phyloP scores from a whole-genome alignment of 371 early-diverging fungal genomes.

The Syncephalastrum monosporum region DNA sequence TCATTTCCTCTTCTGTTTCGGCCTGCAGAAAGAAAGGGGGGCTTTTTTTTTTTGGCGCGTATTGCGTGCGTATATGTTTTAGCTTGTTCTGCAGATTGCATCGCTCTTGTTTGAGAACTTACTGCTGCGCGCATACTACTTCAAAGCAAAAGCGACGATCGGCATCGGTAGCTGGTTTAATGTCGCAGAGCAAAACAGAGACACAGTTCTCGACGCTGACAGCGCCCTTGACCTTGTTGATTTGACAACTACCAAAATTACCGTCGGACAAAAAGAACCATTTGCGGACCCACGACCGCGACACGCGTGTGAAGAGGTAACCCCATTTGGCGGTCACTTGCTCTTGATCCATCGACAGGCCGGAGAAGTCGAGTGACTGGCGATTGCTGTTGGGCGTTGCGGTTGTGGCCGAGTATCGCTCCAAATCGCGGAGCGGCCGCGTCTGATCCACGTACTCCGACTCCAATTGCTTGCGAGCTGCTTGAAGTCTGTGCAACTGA shows the following conservation, averaged over 20 bases:
- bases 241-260: slow-evolving; percentile 53
- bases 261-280: slow-evolving; percentile 65
- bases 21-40: slow-evolving; percentile 62
- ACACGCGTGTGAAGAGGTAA: slow-evolving; percentile 34
- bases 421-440: slow-evolving; percentile 35
- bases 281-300: slow-evolving; percentile 49
- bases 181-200: slow-evolving; percentile 60
- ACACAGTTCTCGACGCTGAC: slow-evolving; percentile 59
- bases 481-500: slow-evolving; percentile 32
- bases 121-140: slow-evolving; percentile 63
- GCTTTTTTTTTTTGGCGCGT: slow-evolving; percentile 11
- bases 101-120: slow-evolving; percentile 17
- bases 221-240: slow-evolving; percentile 53
- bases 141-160: slow-evolving; percentile 78
- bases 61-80: too few relatives aligned
- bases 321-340: slow-evolving; percentile 32
- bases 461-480: slow-evolving; percentile 28
- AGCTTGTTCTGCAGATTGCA: too few relatives aligned
- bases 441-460: slow-evolving; percentile 34
- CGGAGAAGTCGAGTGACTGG: slow-evolving; percentile 33
- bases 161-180: slow-evolving; percentile 48
- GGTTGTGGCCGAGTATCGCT: slow-evolving; percentile 21
- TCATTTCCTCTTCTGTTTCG: slow-evolving; percentile 70
- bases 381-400: slow-evolving; percentile 15
- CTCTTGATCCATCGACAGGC: not conserved